Evolutionary conservation across 371 early-diverging fungal species (phyloP), one percentile per base, ranked within the genome.

Genomic region (Mortierella sp.): DNA sequence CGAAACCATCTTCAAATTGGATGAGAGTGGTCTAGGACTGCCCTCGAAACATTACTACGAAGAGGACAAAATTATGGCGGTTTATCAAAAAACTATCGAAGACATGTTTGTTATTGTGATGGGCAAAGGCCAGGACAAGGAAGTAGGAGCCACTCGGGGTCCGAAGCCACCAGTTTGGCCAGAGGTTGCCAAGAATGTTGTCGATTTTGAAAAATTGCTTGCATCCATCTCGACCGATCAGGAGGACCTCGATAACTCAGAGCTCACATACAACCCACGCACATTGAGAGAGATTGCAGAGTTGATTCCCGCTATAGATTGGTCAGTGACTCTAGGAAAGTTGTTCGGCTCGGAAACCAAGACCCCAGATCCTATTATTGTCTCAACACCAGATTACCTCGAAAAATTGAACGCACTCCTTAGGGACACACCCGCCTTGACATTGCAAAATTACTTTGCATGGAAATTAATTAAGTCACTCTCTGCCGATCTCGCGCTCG

Each of bases 1-100:
- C 28, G 47, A 66, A 0, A 87, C 85, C 57, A 75, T 84, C 0
- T 62, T 91, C 24, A 66, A 74, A 16, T 32, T 92, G 10, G 75
- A 62, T 14, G 91, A 91, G 78, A 66, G 71, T 43, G 89, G 90
- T 3, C 71, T 91, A 22, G 88, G 89, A 16, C 68, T 92, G 43
- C 89, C 90, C 5, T 87, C 89, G 47, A 91, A 89, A 28, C 86
- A 88, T 24, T 90, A 91, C 32, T 91, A 91, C 47, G 62, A 73
- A 0, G 88, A 91, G 22, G 73, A 85, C 1, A 76, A 89, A 9
- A 83, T 86, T 3, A 45, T 86, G 14, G 39, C 72, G 9, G 64
- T 87, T 10, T 86, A 84, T 39, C 85, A 86, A 43, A 69, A 77
- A 9, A 75, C 86, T 1, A 65, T 84, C 22, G 85, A 84, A 28